These are phyloP conservation scores for Neotropicomus parvogracilis DNA, from an alignment of 1,284 basidiomycete genomes.

Conservation along the genomic window DNA sequence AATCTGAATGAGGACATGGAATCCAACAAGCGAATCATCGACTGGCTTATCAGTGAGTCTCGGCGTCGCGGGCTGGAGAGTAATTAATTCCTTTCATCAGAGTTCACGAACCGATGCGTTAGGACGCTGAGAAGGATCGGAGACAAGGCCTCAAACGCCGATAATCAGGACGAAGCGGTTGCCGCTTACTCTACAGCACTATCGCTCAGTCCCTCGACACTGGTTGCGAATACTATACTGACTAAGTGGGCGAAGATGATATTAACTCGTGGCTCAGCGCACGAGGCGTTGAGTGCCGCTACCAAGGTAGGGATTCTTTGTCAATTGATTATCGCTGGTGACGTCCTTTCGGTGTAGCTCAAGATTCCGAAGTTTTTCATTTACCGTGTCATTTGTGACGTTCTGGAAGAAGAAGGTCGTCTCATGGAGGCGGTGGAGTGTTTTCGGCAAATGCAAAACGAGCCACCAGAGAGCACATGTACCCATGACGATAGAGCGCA, in stretches of 20 bases:
- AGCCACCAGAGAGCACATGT: not conserved
- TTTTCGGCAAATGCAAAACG: not conserved
- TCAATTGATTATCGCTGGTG: too few species aligned
- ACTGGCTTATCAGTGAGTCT: not conserved
- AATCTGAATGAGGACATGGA: not conserved
- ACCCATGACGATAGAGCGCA: not conserved
- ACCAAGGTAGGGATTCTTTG: constrained; percentile 1
- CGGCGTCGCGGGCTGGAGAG: too few species aligned
- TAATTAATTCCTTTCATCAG: not conserved
- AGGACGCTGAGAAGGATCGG: not conserved
- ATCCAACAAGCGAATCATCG: not conserved
- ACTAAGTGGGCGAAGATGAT: constrained; percentile 4
- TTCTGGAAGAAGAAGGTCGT: not conserved
- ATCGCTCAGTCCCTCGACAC: not conserved
- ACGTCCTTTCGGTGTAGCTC: constrained; percentile 4
- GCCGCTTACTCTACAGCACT: not conserved
- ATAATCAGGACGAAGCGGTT: not conserved
- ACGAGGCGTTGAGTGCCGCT: constrained; percentile 1
- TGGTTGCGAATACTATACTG: not conserved
- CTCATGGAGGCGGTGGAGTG: not conserved
- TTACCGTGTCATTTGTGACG: not conserved
- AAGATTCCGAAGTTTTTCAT: not conserved
- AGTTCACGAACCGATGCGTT: not conserved
- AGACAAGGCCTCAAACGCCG: not conserved
- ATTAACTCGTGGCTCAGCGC: not conserved